Percentiles rank a stretch among this genome's conserved stretches.
These are phyloP conservation scores for Selaginella tamariscina DNA, from an alignment of 75 land plant species.

Conservation along the genomic window DNA sequence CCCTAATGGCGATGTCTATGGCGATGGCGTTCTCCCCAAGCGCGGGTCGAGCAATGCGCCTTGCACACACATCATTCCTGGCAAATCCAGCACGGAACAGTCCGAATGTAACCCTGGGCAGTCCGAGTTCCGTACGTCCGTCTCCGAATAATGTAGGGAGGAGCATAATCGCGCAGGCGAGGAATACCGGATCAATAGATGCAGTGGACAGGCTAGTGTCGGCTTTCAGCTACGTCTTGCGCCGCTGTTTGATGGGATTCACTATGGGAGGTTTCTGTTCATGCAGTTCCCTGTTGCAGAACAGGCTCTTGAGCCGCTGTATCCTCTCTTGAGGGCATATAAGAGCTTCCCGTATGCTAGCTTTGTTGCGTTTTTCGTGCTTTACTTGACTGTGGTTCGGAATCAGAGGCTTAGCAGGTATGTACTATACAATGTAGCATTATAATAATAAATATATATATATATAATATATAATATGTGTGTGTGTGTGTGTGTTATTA, in stretches of 20 bases:
- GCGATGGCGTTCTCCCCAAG: no score
- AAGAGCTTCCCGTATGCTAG: slow-evolving; percentile 56
- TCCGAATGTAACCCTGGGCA: no score
- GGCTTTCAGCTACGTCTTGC: slow-evolving; percentile 54
- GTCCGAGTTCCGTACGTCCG: no score
- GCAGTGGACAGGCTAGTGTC: slow-evolving; percentile 63
- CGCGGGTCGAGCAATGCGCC: no score
- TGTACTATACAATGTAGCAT: no score
- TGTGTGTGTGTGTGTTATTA: no score
- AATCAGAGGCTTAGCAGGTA: slow-evolving; percentile 55
- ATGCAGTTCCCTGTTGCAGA: slow-evolving; percentile 40
- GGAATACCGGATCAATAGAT: slow-evolving; percentile 21
- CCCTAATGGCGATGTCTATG: no score
- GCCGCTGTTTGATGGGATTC: slow-evolving; percentile 81
- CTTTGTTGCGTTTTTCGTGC: slow-evolving; percentile 79
- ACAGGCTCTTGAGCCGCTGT: slow-evolving; percentile 37
- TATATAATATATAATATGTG: no score
- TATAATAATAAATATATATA: no score
- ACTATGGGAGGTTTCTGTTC: slow-evolving; percentile 75
- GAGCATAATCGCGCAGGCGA: slow-evolving; percentile 16
- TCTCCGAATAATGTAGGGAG: no score
- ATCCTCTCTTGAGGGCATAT: slow-evolving; percentile 60
- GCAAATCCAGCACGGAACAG: no score
- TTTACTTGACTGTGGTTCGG: slow-evolving; percentile 68
- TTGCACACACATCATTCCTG: no score